A percentile compares a stretch with the other conserved stretches of the same genome.
Conservation (phyloP, 257 asterid genomes). For the Scutellaria galericulata region DNA sequence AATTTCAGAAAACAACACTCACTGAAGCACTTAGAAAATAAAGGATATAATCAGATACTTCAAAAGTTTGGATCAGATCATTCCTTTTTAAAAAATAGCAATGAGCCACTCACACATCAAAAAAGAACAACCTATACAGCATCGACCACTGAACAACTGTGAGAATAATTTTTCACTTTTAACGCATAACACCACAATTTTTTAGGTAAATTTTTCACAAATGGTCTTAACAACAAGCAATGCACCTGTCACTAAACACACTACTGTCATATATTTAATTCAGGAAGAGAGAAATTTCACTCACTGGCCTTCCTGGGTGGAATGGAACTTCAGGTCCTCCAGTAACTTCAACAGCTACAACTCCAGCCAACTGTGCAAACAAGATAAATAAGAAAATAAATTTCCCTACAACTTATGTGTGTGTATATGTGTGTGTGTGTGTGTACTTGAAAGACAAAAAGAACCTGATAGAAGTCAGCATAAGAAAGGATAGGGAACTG, state of each 20-base stretch:
- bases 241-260: not conserved
- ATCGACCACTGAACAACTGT: not conserved
- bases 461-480: constrained; percentile 91
- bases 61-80: too few relatives aligned
- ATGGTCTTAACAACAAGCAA: not conserved
- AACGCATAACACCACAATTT: not conserved
- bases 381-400: not conserved
- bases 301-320: constrained; percentile 93
- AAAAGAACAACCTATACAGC: not conserved
- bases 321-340: constrained; percentile 98
- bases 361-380: constrained; percentile 76
- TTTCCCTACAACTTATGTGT: not conserved
- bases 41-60: too few relatives aligned
- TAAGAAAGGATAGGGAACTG: constrained; percentile 73
- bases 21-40: too few relatives aligned
- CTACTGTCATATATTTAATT: not conserved
- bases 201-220: not conserved
- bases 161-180: not conserved
- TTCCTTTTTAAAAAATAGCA: too few relatives aligned
- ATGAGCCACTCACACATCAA: not conserved
- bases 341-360: constrained; percentile 92
- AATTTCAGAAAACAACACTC: too few relatives aligned
- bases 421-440: too few relatives aligned
- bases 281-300: constrained; percentile 21
- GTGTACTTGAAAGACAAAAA: not conserved